Base-by-base conservation (phyloP, 2,329 filamentous ascomycete genomes). In the Rhynchosporium agropyri region DNA sequence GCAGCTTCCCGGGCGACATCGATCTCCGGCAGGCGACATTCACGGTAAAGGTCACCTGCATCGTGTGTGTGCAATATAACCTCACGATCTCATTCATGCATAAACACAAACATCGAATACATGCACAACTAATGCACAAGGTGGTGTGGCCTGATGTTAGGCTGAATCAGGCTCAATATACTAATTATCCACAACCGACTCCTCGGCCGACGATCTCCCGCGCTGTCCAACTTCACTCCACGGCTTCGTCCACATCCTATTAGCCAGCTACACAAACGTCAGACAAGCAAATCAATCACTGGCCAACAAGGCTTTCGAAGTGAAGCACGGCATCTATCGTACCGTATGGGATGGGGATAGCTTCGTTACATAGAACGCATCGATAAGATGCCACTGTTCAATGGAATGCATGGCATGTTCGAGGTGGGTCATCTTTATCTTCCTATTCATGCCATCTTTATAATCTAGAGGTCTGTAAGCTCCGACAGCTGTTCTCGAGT, bases 381-480 rank as follows among this genome's bases (percentile, higher is more conserved):
- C 29, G 12, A 28, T 33, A 42, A 54, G 51, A 54, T 54, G 50
- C 29, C 31, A 33, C 33, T 53, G 36, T 42, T 42, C n/a, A 29
- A 42, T 54, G 20, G 36, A 33, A 42, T 54, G 33, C 51, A 42
- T 40, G 65, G 61, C 42, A 71, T 71, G 70, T 71, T 72, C 59
- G 66, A 71, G 65, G 70, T 72, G 63, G 36, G 61, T 51, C 28
- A 42, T 15, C 38, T 53, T 60, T 15, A 45, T 20, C 26, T 45
- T 53, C 29, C 40, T 58, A 51, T 45, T 29, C 26, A 33, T 54
- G 36, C 51, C n/a, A 40, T 33, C n/a, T 36, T 36, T 20, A n/a
- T 20, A 20, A 6, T 46, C 43, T 8, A 46, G 20, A 20, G 20
- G 43, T 46, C 43, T 46, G n/a, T 8, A 20, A 46, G 43, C 43